Evolutionary conservation across 768 basidiomycete species (phyloP).

Genomic region (Coprinellus micaceus): DNA sequence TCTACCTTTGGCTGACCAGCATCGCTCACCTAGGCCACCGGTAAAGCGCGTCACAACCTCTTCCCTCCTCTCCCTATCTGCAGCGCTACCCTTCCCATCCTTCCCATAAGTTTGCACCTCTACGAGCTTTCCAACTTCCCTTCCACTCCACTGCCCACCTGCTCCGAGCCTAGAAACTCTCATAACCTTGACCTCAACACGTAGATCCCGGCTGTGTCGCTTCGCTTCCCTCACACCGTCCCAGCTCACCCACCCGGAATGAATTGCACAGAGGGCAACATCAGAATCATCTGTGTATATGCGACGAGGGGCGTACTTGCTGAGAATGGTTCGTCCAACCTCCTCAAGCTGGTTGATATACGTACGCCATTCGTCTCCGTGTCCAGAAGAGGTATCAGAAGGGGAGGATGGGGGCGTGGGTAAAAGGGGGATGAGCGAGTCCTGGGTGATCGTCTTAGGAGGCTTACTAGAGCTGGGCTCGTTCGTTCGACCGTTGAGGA

Average conservation of each 20-base stretch:
- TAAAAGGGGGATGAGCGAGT: not conserved
- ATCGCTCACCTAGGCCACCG: constrained; percentile 43
- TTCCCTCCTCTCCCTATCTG: constrained; percentile 27
- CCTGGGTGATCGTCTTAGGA: not conserved
- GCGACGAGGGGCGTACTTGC: constrained; percentile 10
- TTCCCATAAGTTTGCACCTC: constrained; percentile 11
- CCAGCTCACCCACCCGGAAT: constrained; percentile 57
- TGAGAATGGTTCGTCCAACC: not conserved
- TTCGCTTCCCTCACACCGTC: constrained; percentile 37
- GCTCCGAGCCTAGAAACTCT: constrained; percentile 24
- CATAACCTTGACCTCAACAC: constrained; percentile 38
- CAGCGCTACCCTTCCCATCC: constrained; percentile 14
- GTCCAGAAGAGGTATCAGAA: not conserved
- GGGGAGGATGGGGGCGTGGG: not conserved
- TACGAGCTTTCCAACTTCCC: constrained; percentile 5
- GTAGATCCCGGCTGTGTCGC: constrained; percentile 36
- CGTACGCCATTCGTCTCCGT: not conserved
- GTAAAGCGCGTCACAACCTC: constrained; percentile 46
- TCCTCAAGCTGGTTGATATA: not conserved
- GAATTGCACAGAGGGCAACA: constrained; percentile 63
- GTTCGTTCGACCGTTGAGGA: not conserved
- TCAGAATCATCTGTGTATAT: constrained; percentile 80
- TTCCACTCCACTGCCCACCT: not conserved
- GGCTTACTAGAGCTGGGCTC: not conserved
- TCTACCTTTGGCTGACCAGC: constrained; percentile 24